A percentile compares a stretch with the other conserved stretches of the same genome.
These are phyloP conservation scores for Scenedesmus sp. DNA, from an alignment of 163 green algal genomes.

Conservation along the genomic window DNA sequence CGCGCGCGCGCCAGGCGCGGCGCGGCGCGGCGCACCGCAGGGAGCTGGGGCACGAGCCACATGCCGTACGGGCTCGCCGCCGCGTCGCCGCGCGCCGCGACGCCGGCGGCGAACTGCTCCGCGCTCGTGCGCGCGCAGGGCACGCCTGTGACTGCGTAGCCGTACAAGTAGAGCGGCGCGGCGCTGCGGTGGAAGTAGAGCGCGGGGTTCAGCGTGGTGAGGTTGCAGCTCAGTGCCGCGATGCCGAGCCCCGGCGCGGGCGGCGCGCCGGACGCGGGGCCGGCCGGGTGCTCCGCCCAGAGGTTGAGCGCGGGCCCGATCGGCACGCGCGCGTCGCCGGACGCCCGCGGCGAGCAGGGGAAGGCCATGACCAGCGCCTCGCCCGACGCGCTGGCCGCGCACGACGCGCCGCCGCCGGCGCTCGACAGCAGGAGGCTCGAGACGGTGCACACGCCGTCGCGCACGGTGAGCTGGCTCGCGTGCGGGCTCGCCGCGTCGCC, in stretches of 20 bases:
- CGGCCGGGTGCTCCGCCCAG: constrained; percentile 2
- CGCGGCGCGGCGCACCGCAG: not conserved
- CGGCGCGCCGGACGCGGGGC: no score
- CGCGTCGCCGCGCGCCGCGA: not conserved
- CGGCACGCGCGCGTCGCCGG: not conserved
- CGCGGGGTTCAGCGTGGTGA: not conserved
- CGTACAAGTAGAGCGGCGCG: not conserved
- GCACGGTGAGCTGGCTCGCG: not conserved
- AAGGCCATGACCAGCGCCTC: constrained; percentile 1
- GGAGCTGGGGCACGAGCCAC: not conserved
- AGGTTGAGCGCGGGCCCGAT: constrained; percentile 1
- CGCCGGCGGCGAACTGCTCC: not conserved
- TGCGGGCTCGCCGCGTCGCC: not conserved
- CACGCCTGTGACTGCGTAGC: constrained; percentile 2
- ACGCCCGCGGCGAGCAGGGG: not conserved
- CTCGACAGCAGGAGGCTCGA: not conserved
- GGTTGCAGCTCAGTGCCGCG: constrained; percentile 9
- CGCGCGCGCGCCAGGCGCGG: not conserved
- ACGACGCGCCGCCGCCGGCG: not conserved
- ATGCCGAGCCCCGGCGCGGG: no score
- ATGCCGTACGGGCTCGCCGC: not conserved
- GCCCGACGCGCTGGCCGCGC: not conserved
- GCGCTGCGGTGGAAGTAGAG: constrained; percentile 18
- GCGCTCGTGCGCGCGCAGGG: not conserved
- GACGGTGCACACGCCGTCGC: constrained; percentile 12